These are phyloP conservation scores for Albophoma yamanashiensis DNA, from an alignment of 2,329 filamentous ascomycete species.

Conservation along the genomic window DNA sequence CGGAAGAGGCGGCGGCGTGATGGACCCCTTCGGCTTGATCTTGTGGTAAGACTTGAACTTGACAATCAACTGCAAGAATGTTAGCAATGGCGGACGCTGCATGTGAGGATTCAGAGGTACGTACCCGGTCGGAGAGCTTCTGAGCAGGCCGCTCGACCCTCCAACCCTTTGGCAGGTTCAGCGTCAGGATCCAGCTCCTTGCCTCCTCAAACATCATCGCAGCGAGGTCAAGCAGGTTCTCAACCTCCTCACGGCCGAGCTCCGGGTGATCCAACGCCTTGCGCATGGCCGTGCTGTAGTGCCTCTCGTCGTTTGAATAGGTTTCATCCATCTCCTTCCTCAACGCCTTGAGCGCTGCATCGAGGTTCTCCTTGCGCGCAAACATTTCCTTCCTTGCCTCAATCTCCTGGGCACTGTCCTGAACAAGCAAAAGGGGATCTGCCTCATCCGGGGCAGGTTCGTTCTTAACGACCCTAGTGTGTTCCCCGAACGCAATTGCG, in stretches of 20 bases:
- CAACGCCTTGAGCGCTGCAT: conserved; percentile 38
- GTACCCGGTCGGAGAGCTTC: conserved; percentile 25
- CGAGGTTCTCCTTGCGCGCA: conserved; percentile 52
- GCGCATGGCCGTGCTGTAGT: conserved; percentile 30
- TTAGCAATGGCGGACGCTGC: conserved; percentile 8
- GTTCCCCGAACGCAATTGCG: conserved; percentile 53
- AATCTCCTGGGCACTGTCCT: conserved; percentile 35
- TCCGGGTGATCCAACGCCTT: conserved; percentile 28
- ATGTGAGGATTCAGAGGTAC: conserved; percentile 1
- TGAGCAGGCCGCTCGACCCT: conserved; percentile 23
- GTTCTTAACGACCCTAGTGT: conserved; percentile 32
- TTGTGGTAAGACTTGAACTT: conserved; percentile 28
- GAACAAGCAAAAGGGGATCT: conserved; percentile 28
- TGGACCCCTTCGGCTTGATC: conserved; percentile 20
- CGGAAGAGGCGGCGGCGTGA: conserved; percentile 9
- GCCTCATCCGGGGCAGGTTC: conserved; percentile 24
- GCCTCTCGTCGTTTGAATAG: conserved; percentile 24
- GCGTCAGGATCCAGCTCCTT: conserved; percentile 27
- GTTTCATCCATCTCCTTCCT: conserved; percentile 33
- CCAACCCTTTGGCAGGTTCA: conserved; percentile 31
- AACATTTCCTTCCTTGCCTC: conserved; percentile 53
- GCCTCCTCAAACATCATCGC: conserved; percentile 37
- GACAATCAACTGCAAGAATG: conserved; percentile 19
- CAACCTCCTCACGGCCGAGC: conserved; percentile 29
- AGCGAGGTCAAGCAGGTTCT: conserved; percentile 31